Base-by-base conservation (phyloP, 345 rosid genomes). In the Orychophragmus violaceus region DNA sequence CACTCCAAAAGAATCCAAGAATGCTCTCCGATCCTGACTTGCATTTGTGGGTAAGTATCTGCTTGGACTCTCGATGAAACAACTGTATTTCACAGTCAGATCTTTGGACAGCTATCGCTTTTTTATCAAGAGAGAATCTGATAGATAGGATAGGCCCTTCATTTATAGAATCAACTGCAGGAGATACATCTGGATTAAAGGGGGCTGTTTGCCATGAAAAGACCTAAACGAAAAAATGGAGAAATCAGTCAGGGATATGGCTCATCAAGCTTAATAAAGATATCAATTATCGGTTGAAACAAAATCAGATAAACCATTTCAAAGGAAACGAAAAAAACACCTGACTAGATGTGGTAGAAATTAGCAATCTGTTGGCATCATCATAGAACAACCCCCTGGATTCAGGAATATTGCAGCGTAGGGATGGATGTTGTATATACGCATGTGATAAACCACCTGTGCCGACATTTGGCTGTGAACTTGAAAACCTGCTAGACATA, bases 1-100 rank as follows among this genome's bases (percentile, higher is more conserved):
- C 99, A 13, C 95, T 89, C 97, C 97, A 95, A 74, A 94, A 90
- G 78, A 88, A 88, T 53, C 99, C 97, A 55, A 94, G 79, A 74
- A 94, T 82, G 71, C 79, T 85, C 80, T 84, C 97, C 45, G 95
- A 85, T 64, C 87, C 97, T 53, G 87, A 59, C 74, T 72, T 88
- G 82, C 89, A 87, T 64, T 52, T 83, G 54, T 88, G 85, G 67
- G 39, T 72, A 66, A 84, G 82, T 70, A 74, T 81, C 75, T 84
- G 81, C 68, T 82, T 77, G 48, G 96, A 84, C 77, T 88, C 96
- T 79, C 91, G 81, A 69, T 84, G 75, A 76, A 71, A 84, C 77
- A 94, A 81, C 68, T 88, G 88, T 67, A 94, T 73, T 74, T 87
- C 96, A 66, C 71, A 74, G 69, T 75, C 84, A 51, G 95, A 85